phyloP scores from a whole-genome alignment of 2,329 filamentous ascomycete genomes.

The Epichloe coenophiala region DNA sequence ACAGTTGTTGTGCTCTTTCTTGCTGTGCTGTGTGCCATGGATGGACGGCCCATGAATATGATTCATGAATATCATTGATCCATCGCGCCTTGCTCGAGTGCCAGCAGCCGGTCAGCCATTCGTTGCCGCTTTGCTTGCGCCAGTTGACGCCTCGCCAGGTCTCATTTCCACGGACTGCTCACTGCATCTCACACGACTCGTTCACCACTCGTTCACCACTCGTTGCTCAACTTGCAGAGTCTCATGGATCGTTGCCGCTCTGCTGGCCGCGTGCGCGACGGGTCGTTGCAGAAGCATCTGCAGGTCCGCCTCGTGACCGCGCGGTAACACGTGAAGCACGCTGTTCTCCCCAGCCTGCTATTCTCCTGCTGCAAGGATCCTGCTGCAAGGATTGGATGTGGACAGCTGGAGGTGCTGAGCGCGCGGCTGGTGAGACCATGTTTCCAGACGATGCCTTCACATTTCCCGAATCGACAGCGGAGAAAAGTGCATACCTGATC shows the following conservation, averaged over 20 bases:
- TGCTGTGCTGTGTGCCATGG: no score
- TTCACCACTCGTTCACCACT: neutral
- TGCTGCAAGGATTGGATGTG: conserved; percentile 1
- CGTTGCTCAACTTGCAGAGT: neutral
- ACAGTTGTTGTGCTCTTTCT: no score
- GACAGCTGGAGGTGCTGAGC: neutral
- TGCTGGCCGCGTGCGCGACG: neutral
- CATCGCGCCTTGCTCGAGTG: neutral
- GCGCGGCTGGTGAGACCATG: neutral
- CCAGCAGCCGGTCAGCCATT: neutral
- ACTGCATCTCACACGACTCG: neutral
- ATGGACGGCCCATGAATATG: no score
- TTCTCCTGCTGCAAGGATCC: neutral
- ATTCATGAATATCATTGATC: no score
- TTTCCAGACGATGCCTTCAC: neutral
- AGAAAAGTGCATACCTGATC: neutral
- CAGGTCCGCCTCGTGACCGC: conserved; percentile 5
- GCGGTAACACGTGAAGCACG: conserved; percentile 10
- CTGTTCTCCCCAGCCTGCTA: neutral
- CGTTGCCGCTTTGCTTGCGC: neutral
- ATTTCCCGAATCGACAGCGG: neutral
- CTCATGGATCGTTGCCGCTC: neutral
- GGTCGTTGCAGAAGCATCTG: neutral
- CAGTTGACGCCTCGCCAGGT: conserved; percentile 1
- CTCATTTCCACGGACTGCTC: no score